Conservation (phyloP, 2,329 filamentous ascomycete species). For the Colletotrichum costaricense region DNA sequence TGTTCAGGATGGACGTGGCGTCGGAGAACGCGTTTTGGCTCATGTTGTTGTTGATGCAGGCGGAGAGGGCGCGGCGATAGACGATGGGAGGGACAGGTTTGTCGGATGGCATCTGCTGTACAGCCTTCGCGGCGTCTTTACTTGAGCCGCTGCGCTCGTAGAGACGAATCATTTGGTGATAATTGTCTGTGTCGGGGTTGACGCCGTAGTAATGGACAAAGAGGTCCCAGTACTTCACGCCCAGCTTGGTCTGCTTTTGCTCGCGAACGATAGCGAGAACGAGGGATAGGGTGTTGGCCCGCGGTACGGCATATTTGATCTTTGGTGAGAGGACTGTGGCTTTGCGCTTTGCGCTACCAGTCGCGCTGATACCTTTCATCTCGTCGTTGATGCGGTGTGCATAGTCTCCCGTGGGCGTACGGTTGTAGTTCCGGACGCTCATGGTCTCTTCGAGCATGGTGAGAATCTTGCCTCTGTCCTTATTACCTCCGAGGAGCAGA, state of each 20-base stretch:
- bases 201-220: constrained; percentile 73
- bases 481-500: constrained; percentile 72
- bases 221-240: constrained; percentile 81
- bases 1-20: constrained; percentile 72
- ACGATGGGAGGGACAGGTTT: constrained; percentile 59
- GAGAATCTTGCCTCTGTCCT: constrained; percentile 78
- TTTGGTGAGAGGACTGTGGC: constrained; percentile 14
- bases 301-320: constrained; percentile 56
- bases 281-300: constrained; percentile 73
- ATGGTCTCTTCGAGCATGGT: constrained; percentile 85
- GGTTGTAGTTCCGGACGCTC: constrained; percentile 70
- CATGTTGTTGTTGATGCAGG: constrained; percentile 80
- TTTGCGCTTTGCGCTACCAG: constrained; percentile 36
- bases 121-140: constrained; percentile 66
- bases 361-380: constrained; percentile 38
- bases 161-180: constrained; percentile 74
- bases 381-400: constrained; percentile 28
- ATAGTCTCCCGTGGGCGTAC: not conserved
- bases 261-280: constrained; percentile 73
- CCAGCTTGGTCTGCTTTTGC: constrained; percentile 70
- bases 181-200: constrained; percentile 78
- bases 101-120: constrained; percentile 64
- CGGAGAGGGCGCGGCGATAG: constrained; percentile 78
- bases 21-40: constrained; percentile 77
- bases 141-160: constrained; percentile 76